Evolutionary conservation across 495 filamentous ascomycete species (phyloP), one percentile per base, ranked within the genome.

Genomic region (Lophiotrema nucula): DNA sequence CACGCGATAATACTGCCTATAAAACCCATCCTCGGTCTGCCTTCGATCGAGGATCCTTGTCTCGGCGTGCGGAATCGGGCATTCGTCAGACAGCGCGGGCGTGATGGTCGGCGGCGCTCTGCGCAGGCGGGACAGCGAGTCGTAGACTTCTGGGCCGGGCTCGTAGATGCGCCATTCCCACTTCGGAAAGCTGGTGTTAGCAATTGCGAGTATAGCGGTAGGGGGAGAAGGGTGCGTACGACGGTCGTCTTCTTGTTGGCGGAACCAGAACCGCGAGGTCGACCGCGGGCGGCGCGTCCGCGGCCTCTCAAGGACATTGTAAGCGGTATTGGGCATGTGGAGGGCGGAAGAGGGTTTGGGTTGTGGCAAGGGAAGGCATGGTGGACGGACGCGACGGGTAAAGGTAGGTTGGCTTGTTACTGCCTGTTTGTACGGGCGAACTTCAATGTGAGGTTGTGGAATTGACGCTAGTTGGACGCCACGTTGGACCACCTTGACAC

Each of bases 121-220:
- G 18, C 38, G 51, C n/a, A 56, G 15, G 38, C 31, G 58, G 23
- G 15, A 51, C 24, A 56, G 45, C 2, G 22, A 19, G 22, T 62
- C 31, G 51, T 56, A 62, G 45, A 62, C 39, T 48, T 49, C 51
- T 3, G 44, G 45, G 18, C 13, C 51, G 24, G 58, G 58, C 3
- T 24, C 19, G 52, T 62, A 62, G 4, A 24, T 43, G 11, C 56
- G 51, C 43, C 38, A 62, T 19, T 47, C 41, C 51, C 52, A 62
- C 58, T 62, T 15, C 3, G 15, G 19, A 15, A 43, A 18, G 39
- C 11, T 43, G 11, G 39, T 21, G 10, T 12, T 8, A 18, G 10
- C 6, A 13, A 21, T 3, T 38, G n/a, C 27, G 39, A 13, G 24
- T 35, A 22, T 39, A n/a, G 13, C 2, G 3, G n/a, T 21, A 21